phyloP scores from a whole-genome alignment of 1,284 basidiomycete species.

The Trichosporon faecale region DNA sequence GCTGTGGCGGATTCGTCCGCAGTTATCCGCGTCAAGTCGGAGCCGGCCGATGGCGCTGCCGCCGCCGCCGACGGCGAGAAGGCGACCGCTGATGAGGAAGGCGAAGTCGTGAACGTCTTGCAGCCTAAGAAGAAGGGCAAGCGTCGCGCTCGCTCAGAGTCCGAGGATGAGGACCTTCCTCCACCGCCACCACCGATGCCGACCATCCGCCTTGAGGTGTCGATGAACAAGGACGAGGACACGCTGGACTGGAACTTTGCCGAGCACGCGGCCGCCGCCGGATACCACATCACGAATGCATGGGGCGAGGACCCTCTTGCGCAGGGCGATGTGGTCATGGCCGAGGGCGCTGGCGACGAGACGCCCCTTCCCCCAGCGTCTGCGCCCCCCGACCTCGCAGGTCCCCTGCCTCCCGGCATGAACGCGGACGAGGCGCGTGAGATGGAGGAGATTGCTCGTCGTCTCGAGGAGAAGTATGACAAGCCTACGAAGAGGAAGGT shows the following conservation, averaged over 20 bases:
- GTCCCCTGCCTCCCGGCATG: constrained; percentile 14
- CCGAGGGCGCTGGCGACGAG: not conserved
- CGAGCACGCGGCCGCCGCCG: constrained; percentile 33
- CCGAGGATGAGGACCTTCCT: constrained; percentile 43
- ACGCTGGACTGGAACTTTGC: constrained; percentile 45
- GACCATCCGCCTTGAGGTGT: constrained; percentile 41
- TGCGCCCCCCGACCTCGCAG: constrained; percentile 9
- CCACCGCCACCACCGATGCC: constrained; percentile 46
- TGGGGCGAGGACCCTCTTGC: constrained; percentile 21
- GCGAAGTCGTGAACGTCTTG: constrained; percentile 26
- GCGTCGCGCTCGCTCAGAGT: constrained; percentile 29
- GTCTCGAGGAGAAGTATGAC: constrained; percentile 42
- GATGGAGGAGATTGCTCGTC: constrained; percentile 37
- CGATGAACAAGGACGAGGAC: constrained; percentile 21
- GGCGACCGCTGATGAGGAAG: constrained; percentile 1
- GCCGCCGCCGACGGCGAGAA: constrained; percentile 8
- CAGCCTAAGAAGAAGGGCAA: constrained; percentile 42
- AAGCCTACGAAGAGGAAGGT: constrained; percentile 29
- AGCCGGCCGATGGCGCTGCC: constrained; percentile 13
- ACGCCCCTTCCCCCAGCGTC: not conserved
- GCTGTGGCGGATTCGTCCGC: constrained; percentile 7
- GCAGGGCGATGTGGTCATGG: constrained; percentile 12
- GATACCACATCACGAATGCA: constrained; percentile 23
- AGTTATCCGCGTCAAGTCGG: constrained; percentile 20
- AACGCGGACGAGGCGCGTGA: constrained; percentile 17